phyloP scores from a whole-genome alignment of 2,329 filamentous ascomycete genomes.

The Monosporascus ibericus region DNA sequence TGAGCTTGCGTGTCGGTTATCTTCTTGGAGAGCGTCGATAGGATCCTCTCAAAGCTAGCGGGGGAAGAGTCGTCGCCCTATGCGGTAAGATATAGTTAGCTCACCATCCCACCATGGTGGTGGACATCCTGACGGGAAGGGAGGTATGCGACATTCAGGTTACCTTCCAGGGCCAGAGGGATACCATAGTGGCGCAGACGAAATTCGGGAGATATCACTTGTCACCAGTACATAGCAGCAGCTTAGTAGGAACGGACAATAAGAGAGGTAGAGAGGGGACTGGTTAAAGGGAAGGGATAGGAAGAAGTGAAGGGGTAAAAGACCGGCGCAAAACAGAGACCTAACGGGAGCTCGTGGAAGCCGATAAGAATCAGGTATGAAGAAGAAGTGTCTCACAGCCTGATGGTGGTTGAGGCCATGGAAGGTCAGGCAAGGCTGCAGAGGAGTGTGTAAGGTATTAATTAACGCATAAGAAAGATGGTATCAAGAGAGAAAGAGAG shows the following conservation, averaged over 20 bases:
- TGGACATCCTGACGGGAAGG: too few species aligned
- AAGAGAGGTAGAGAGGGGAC: background rate
- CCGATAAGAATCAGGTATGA: background rate
- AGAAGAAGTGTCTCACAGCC: too few species aligned
- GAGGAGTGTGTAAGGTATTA: too few species aligned
- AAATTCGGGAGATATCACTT: background rate
- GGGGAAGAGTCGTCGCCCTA: conserved; percentile 76
- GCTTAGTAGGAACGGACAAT: background rate
- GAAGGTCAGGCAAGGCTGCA: too few species aligned
- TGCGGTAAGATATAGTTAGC: conserved; percentile 3
- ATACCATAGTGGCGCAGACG: conserved; percentile 57
- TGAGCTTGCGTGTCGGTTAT: conserved; percentile 68
- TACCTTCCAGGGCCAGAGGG: conserved; percentile 81
- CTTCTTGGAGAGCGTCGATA: conserved; percentile 75
- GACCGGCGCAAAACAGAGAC: background rate
- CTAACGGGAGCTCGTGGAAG: background rate
- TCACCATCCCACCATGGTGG: background rate
- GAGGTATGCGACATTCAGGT: conserved; percentile 12
- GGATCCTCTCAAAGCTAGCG: conserved; percentile 86
- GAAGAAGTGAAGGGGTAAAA: background rate
- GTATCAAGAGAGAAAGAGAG: too few species aligned
- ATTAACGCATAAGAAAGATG: too few species aligned
- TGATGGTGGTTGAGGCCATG: too few species aligned
- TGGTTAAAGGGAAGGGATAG: background rate
- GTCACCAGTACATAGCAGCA: background rate